Percentiles rank a stretch among this genome's conserved stretches.
Evolutionary conservation across 2,329 filamentous ascomycete species (phyloP).

Genomic region (Cladosporium austrohemisphaericum): DNA sequence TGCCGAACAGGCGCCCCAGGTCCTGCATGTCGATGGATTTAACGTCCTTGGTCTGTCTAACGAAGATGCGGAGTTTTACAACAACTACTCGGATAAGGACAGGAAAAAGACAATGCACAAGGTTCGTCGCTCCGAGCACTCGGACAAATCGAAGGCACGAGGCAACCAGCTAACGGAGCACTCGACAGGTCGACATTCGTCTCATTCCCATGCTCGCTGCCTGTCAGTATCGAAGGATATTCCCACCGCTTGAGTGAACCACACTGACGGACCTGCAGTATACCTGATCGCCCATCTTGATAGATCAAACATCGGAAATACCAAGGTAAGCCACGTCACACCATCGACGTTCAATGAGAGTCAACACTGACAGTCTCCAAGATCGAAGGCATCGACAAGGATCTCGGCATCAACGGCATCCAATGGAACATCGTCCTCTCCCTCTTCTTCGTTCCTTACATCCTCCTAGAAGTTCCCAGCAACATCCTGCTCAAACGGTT

Average conservation of each 20-base stretch:
- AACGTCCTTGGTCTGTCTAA: constrained; percentile 1
- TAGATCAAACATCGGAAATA: constrained; percentile 11
- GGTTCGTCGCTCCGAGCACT: neutral
- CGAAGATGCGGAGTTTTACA: constrained; percentile 18
- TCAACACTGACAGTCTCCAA: neutral
- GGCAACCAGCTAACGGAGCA: no score
- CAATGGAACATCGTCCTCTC: constrained; percentile 14
- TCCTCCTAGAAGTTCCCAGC: constrained; percentile 44
- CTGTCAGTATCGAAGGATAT: neutral
- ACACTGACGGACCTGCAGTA: no score
- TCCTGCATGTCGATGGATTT: constrained; percentile 1
- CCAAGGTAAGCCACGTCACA: neutral
- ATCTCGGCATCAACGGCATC: constrained; percentile 10
- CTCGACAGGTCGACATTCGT: constrained; percentile 18
- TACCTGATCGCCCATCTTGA: neutral
- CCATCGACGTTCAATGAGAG: no score
- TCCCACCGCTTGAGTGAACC: no score
- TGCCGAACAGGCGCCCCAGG: neutral
- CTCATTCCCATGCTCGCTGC: constrained; percentile 17
- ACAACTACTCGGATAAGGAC: constrained; percentile 1
- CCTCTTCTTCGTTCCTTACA: constrained; percentile 44
- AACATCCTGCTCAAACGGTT: constrained; percentile 45
- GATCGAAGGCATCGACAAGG: constrained; percentile 9
- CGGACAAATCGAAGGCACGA: no score
- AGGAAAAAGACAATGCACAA: constrained; percentile 15